Evolutionary conservation across 140 eudicot species (phyloP).

Genomic region (Cichorium intybus): DNA sequence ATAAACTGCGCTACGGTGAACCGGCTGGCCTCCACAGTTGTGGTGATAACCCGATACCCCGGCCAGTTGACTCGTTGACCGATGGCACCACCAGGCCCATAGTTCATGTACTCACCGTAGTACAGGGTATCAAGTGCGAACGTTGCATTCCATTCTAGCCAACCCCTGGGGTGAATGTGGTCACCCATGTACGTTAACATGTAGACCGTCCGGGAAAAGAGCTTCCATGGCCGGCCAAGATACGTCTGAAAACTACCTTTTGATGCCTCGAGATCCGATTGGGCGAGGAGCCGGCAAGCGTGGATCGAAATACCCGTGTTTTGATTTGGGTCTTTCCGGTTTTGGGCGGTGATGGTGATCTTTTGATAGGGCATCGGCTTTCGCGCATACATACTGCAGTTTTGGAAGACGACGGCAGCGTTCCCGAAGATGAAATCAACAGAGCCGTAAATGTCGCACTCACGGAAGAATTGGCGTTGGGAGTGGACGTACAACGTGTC

Average conservation of each 20-base stretch:
- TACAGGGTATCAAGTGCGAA: conserved; percentile 72
- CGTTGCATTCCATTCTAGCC: conserved; percentile 87
- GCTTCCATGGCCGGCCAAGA: conserved; percentile 91
- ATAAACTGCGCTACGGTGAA: conserved; percentile 83
- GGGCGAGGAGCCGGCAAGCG: conserved; percentile 56
- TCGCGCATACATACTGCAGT: conserved; percentile 74
- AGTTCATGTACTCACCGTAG: conserved; percentile 86
- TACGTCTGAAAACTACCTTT: conserved; percentile 51
- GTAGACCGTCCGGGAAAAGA: conserved; percentile 76
- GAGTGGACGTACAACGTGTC: conserved; percentile 91
- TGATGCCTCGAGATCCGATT: conserved; percentile 59
- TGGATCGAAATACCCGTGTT: conserved; percentile 95
- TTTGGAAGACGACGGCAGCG: conserved; percentile 86
- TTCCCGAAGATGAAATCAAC: conserved; percentile 95
- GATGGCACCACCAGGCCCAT: conserved; percentile 76
- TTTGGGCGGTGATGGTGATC: conserved; percentile 84
- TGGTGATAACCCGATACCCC: conserved; percentile 62
- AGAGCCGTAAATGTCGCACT: conserved; percentile 86
- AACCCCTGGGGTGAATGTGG: conserved; percentile 73
- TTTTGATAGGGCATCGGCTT: conserved; percentile 69
- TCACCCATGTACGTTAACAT: conserved; percentile 83
- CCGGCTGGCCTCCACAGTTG: conserved; percentile 57
- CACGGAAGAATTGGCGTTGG: conserved; percentile 86
- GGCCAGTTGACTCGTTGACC: conserved; percentile 87
- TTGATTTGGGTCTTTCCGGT: conserved; percentile 81